These are phyloP conservation scores for Paramecium bursaria DNA, from an alignment of 73 alveolate species.

Conservation along the genomic window DNA sequence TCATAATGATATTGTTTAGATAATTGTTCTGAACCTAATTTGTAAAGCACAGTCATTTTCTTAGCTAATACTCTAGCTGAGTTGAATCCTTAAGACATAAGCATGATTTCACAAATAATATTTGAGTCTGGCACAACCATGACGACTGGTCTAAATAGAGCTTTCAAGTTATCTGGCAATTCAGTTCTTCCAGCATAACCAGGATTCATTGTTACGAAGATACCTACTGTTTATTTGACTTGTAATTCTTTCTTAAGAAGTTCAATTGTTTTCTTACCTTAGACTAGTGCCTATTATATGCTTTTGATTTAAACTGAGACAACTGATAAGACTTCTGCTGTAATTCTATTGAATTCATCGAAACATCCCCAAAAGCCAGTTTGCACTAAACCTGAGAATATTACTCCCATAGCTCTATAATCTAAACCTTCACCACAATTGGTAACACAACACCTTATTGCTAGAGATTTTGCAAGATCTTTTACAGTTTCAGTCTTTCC, in stretches of 20 bases:
- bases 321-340: slow-evolving; percentile 99
- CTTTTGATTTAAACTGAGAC: slow-evolving; percentile 98
- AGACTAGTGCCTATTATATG: slow-evolving; percentile 89
- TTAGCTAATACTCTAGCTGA: slow-evolving; percentile 94
- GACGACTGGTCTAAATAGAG: slow-evolving; percentile 99
- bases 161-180: slow-evolving; percentile 99
- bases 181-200: slow-evolving; percentile 99
- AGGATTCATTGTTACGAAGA: slow-evolving; percentile 99
- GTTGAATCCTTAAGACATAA: slow-evolving; percentile 98
- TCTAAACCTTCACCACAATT: slow-evolving; percentile 99
- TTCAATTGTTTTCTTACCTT: slow-evolving; percentile 91
- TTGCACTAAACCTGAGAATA: slow-evolving; percentile 97
- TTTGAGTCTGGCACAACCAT: slow-evolving; percentile 99
- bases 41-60: slow-evolving; percentile 98
- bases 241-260: slow-evolving; percentile 92
- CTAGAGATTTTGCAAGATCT: slow-evolving; percentile 98
- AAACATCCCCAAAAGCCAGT: slow-evolving; percentile 99
- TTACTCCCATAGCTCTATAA: slow-evolving; percentile 98
- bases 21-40: slow-evolving; percentile 96
- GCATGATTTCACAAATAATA: slow-evolving; percentile 99
- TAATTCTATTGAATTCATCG: slow-evolving; percentile 99
- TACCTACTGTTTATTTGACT: slow-evolving; percentile 96
- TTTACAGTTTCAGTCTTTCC: slow-evolving; percentile 98
- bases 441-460: slow-evolving; percentile 96
- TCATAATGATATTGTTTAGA: slow-evolving; percentile 94